Base-by-base conservation (phyloP, 331 rosid species). In the Acacia concinna region DNA sequence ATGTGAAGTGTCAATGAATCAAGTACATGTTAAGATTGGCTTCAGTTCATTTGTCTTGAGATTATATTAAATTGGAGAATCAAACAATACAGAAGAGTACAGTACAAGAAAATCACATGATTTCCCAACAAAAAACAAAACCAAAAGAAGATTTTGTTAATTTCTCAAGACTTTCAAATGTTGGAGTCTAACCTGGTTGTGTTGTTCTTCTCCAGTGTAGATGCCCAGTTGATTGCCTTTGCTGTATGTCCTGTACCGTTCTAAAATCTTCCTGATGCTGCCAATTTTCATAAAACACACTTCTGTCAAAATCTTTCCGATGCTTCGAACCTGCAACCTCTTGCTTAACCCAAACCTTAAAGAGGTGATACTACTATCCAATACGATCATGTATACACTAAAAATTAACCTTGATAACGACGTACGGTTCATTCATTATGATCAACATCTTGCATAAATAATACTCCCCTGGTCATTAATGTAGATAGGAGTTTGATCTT, bases 181-280 rank as follows among this genome's bases (percentile, higher is more conserved):
- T 23, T 17, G 40, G 78, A 77, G 17, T 68, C 74, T 51, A 73
- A 91, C 97, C 97, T 89, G 86, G 66, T 65, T 37, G 34, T 52
- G 27, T 23, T 70, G 76, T 75, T 89, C 87, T 17, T 18, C 84
- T 54, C 77, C 90, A 17, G 31, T 18, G 15, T 8, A 73, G 62
- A 30, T 71, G 81, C 34, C 40, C n/a, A 70, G 5, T 8, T 23
- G 30, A 66, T 32, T 81, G 20, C 14, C 82, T 15, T 81, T 84
- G 62, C 35, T 57, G 49, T 32, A 30, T 62, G 78, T 75, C 5
- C 6, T 67, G 84, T 85, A 88, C 66, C 88, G 77, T 46, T 78
- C 83, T 18, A 85, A 69, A 40, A 64, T 85, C 68, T 81, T 66
- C 34, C 79, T 64, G 78, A 86, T 78, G 80, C 97, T 91, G 90